Percentiles rank a stretch among this genome's conserved stretches.
Conservation (phyloP, 225 moss, liverwort and hornwort species). For the Rhytidiadelphus loreus region DNA sequence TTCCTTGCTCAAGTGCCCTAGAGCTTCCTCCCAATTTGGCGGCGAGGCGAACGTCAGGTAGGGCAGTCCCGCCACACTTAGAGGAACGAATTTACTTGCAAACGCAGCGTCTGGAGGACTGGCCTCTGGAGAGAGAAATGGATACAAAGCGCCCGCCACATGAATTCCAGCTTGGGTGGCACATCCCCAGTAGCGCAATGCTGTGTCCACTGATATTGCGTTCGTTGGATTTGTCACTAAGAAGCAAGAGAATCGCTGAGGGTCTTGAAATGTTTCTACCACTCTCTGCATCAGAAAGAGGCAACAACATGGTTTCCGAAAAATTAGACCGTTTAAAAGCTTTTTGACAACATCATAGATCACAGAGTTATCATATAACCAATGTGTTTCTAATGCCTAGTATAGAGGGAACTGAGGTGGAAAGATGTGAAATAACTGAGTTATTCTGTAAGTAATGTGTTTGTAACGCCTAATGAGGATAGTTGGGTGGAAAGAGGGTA, state of each 20-base stretch:
- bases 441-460: not conserved
- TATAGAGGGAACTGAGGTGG: not conserved
- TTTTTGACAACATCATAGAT: not conserved
- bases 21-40: constrained; percentile 60
- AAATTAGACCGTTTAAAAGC: not conserved
- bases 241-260: constrained; percentile 67
- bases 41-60: constrained; percentile 29
- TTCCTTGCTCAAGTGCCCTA: constrained; percentile 42
- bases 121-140: constrained; percentile 5
- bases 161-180: constrained; percentile 77
- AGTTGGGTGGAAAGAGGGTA: not conserved
- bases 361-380: not conserved
- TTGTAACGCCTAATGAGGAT: no score
- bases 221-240: constrained; percentile 56
- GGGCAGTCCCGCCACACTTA: constrained; percentile 50
- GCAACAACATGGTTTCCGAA: not conserved
- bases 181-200: constrained; percentile 95
- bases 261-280: constrained; percentile 60
- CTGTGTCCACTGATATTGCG: constrained; percentile 58
- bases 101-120: constrained; percentile 14
- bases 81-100: constrained; percentile 41
- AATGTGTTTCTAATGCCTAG: not conserved
- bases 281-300: constrained; percentile 40
- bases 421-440: not conserved
- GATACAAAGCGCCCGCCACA: constrained; percentile 63